Percentiles rank a stretch among this genome's conserved stretches.
Conservation (phyloP, 2,329 filamentous ascomycete genomes). For the Penicillium sp. region DNA sequence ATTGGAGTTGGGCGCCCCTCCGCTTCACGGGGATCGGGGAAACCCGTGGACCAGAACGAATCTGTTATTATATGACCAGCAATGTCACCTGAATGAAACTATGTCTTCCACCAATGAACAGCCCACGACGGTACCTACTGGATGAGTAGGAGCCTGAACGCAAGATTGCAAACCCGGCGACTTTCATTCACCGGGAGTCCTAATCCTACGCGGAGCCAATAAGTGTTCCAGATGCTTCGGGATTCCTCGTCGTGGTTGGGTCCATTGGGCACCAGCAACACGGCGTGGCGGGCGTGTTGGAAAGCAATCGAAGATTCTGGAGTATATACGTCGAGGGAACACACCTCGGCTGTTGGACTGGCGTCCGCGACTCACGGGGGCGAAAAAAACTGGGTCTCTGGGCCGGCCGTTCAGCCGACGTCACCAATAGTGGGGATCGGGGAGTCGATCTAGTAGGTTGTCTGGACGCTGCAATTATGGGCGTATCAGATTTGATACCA, state of each 20-base stretch:
- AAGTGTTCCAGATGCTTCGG: too few species aligned
- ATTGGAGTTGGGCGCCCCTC: too few species aligned
- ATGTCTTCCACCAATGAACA: constrained; percentile 6
- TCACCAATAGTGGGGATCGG: constrained; percentile 18
- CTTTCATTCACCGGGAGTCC: neutral
- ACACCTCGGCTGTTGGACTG: constrained; percentile 12
- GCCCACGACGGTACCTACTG: neutral
- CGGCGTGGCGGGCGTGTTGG: too few species aligned
- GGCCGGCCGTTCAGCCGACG: constrained; percentile 15
- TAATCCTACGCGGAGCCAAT: neutral
- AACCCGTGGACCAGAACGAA: constrained; percentile 9
- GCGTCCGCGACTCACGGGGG: constrained; percentile 8
- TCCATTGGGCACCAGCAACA: too few species aligned
- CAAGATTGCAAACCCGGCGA: constrained; percentile 4
- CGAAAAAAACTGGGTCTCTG: constrained; percentile 27
- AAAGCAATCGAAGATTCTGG: constrained; percentile 6
- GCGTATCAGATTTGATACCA: constrained; percentile 9
- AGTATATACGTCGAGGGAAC: constrained; percentile 1
- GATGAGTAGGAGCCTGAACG: constrained; percentile 1
- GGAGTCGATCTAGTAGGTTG: constrained; percentile 8
- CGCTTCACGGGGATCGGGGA: constrained; percentile 9
- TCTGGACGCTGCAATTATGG: neutral
- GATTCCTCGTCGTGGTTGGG: too few species aligned
- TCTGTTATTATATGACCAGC: constrained; percentile 13
- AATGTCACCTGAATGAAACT: constrained; percentile 17